Conservation (phyloP, 208 protist genomes). For the Polymyxa betae region DNA sequence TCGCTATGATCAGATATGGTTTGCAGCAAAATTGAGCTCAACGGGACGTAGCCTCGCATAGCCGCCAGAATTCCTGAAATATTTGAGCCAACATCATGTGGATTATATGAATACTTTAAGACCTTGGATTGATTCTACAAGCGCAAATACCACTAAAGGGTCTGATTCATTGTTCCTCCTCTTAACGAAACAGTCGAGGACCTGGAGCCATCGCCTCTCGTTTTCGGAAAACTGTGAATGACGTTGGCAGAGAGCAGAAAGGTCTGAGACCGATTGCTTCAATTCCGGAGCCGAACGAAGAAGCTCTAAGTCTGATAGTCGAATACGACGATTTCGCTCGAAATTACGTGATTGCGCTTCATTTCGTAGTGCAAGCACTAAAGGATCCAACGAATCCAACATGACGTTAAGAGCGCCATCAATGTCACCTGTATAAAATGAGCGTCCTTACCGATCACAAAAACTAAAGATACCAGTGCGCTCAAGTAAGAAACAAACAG, state of each 20-base stretch:
- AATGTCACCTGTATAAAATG: not conserved
- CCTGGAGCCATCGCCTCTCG: not conserved
- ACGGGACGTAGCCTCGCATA: constrained; percentile 36
- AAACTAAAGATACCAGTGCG: not conserved
- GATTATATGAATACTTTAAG: not conserved
- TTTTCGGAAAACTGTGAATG: not conserved
- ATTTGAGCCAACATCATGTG: not conserved
- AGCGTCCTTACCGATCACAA: not conserved
- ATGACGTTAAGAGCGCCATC: not conserved
- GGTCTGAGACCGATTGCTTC: not conserved
- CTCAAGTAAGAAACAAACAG: constrained; percentile 29
- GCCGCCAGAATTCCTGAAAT: constrained; percentile 1
- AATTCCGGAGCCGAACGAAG: too few species aligned
- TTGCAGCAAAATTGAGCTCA: not conserved
- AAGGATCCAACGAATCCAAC: not conserved
- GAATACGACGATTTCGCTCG: too few species aligned
- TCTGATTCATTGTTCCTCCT: not conserved
- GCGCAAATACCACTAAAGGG: not conserved
- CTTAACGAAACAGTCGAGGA: not conserved
- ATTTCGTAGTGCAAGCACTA: too few species aligned
- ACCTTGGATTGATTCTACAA: not conserved
- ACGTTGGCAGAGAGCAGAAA: constrained; percentile 1
- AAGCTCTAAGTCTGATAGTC: too few species aligned
- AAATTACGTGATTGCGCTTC: too few species aligned
- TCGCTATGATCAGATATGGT: constrained; percentile 27